phyloP scores from a whole-genome alignment of 176 grass and related monocot genomes.

The Triticum urartu region DNA sequence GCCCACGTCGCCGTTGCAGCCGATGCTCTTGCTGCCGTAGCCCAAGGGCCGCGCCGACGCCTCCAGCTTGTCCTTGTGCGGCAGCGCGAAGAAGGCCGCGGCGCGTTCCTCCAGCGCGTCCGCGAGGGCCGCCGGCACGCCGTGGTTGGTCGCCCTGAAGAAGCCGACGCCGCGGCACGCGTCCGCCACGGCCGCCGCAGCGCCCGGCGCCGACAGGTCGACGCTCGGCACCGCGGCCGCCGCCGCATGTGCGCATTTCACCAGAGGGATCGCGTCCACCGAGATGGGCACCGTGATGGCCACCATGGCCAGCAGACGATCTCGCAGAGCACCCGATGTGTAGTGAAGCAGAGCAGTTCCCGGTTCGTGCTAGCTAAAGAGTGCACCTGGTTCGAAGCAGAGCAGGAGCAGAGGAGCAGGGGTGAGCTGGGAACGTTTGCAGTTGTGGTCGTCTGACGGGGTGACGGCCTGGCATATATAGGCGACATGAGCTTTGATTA shows the following conservation, averaged over 20 bases:
- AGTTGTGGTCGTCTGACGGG: too few species aligned
- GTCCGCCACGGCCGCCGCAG: conserved; percentile 27
- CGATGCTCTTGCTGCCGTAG: conserved; percentile 82
- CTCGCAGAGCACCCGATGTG: not conserved
- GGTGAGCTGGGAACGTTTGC: too few species aligned
- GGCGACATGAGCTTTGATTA: too few species aligned
- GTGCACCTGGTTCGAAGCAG: too few species aligned
- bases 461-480: too few species aligned
- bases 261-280: conserved; percentile 27
- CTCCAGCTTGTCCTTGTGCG: conserved; percentile 46
- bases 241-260: not conserved
- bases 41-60: conserved; percentile 39
- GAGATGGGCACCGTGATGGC: conserved; percentile 29
- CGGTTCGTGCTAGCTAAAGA: too few species aligned
- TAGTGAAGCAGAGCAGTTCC: not conserved
- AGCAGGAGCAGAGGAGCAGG: too few species aligned
- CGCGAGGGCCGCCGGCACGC: conserved; percentile 41
- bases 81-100: conserved; percentile 65
- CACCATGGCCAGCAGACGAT: conserved; percentile 3
- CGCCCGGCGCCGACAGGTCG: conserved; percentile 43
- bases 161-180: conserved; percentile 68
- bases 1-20: conserved; percentile 73
- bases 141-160: conserved; percentile 81
- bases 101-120: conserved; percentile 52
- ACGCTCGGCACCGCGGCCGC: conserved; percentile 10